Conservation (phyloP, 1,284 basidiomycete species). For the Heterobasidion irregulare region DNA sequence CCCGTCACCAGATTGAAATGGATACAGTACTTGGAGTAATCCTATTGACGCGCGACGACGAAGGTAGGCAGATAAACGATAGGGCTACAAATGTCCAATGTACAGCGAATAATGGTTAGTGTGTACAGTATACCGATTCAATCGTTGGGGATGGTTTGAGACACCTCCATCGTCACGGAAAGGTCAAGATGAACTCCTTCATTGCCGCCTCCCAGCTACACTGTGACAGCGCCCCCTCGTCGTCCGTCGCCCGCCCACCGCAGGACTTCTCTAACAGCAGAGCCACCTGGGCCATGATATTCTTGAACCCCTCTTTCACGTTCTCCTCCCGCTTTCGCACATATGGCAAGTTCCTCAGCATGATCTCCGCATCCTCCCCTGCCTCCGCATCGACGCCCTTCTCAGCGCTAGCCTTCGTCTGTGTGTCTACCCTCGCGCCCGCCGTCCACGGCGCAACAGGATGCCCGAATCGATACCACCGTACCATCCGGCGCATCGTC, state of each 20-base stretch:
- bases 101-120: not conserved
- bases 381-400: not conserved
- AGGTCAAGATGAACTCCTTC: constrained; percentile 54
- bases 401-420: constrained; percentile 4
- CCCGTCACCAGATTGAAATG: no score
- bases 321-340: constrained; percentile 17
- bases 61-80: not conserved
- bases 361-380: constrained; percentile 15
- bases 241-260: constrained; percentile 33
- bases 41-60: no score
- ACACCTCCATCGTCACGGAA: constrained; percentile 40
- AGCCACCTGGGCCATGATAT: constrained; percentile 27
- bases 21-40: no score
- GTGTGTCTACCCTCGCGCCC: not conserved
- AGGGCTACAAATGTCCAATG: not conserved
- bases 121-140: no score
- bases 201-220: constrained; percentile 58
- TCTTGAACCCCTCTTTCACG: constrained; percentile 16
- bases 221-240: constrained; percentile 27
- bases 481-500: constrained; percentile 1
- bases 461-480: not conserved
- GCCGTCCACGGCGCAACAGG: not conserved
- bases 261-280: constrained; percentile 31
- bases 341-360: constrained; percentile 6
- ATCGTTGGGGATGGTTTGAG: no score